Evolutionary conservation across 495 filamentous ascomycete species (phyloP).

Genomic region (Usnea hakonensis): DNA sequence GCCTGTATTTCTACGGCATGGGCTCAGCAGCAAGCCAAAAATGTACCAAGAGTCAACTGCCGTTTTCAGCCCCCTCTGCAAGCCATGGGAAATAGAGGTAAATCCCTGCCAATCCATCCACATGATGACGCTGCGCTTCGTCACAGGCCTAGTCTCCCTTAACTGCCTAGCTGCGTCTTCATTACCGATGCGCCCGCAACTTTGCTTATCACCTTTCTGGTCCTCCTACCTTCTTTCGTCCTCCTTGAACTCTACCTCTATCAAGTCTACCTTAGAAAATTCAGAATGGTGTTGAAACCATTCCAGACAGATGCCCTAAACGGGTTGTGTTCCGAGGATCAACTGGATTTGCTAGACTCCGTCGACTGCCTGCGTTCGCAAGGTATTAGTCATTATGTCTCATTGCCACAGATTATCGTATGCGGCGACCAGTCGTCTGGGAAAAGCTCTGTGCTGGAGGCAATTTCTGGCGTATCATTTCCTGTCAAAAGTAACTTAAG

Average conservation of each 20-base stretch:
- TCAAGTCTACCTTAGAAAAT: slow-evolving; percentile 11
- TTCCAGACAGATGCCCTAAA: slow-evolving; percentile 25
- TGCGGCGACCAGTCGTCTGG: slow-evolving; percentile 56
- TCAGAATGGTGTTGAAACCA: slow-evolving; percentile 23
- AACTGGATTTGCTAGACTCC: slow-evolving; percentile 45
- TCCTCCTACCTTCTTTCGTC: slow-evolving; percentile 7
- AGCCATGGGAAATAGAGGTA: background rate
- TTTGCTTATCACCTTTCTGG: slow-evolving; percentile 8
- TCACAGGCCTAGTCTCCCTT: background rate
- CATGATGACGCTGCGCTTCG: background rate
- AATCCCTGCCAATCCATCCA: background rate
- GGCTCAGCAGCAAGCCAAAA: slow-evolving; percentile 6
- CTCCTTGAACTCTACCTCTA: background rate
- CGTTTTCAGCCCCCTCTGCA: background rate
- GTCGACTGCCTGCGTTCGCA: slow-evolving; percentile 43
- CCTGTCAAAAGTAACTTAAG: slow-evolving; percentile 45
- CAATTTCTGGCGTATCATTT: slow-evolving; percentile 56
- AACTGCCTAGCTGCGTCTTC: background rate
- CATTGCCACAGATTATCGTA: slow-evolving; percentile 58
- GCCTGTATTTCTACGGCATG: slow-evolving; percentile 2
- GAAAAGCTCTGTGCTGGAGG: slow-evolving; percentile 61
- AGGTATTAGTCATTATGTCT: slow-evolving; percentile 51
- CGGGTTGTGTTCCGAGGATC: slow-evolving; percentile 26
- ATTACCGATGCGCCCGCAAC: background rate
- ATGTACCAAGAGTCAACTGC: slow-evolving; percentile 1